Evolutionary conservation across 192 early-diverging fungal species (phyloP), one percentile per base, ranked within the genome.

Genomic region (Coemansia sp.): DNA sequence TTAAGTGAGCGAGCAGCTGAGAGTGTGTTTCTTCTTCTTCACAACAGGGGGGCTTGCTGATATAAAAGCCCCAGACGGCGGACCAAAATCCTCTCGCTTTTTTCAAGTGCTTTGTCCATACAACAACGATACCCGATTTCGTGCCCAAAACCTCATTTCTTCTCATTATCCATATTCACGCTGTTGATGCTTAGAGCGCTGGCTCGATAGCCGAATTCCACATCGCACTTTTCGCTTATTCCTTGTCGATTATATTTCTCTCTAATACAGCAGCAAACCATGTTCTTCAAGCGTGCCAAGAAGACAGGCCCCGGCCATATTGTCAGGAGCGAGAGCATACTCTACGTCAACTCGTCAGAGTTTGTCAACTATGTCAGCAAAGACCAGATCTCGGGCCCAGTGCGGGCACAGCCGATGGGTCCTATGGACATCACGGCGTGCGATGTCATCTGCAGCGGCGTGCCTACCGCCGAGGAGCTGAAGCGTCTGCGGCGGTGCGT

Each of bases 341-440:
- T 81, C 32, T 81, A 81, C 42, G 73, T 81, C 41, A 76, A 67
- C 40, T 64, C 78, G 32, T 81, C 78, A 8, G 78, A 81, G 67
- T 81, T 81, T 61, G 68, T 81, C 45, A 81, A 81, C 73, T 72
- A 69, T 49, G 74, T 81, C 46, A 57, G 49, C 63, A 81, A 81
- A 64, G 67, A 76, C 58, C 78, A 81, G 73, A 81, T 81, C 61
- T 81, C 78, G 32, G 73, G 78, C 15, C 78, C 78, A 6, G 70
- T 81, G 22, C 16, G 73, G 7, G 78, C 78, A 37, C 78, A 62
- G 43, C 78, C 78, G 48, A 81, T 81, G 78, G 73, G 78, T 18
- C 63, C 73, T 36, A 76, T 81, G 73, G 78, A 81, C 63, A 76
- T 81, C 52, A 81, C 78, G 8, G 73, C 73, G 47, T 81, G 78